A percentile compares a stretch with the other conserved stretches of the same genome.
Conservation (phyloP, 176 grass and related monocot genomes). For the Otatea glauca region DNA sequence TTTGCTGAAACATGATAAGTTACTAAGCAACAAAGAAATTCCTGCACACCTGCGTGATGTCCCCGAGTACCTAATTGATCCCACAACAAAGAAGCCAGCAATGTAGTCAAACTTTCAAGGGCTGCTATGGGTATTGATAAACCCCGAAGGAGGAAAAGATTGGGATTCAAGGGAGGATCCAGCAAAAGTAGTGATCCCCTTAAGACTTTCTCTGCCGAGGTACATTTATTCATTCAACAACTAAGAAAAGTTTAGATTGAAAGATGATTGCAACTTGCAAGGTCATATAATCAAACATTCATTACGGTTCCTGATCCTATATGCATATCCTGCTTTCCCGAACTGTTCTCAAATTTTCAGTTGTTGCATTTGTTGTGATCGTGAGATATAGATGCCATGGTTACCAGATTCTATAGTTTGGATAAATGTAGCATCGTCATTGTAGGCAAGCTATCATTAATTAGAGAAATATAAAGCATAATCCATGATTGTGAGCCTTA, state of each 20-base stretch:
- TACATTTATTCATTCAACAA: constrained; percentile 40
- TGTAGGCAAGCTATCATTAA: neutral
- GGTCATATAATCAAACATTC: neutral
- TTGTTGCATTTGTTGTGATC: constrained; percentile 23
- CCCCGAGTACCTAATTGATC: constrained; percentile 88
- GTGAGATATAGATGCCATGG: neutral
- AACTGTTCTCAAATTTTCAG: neutral
- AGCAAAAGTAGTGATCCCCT: constrained; percentile 86
- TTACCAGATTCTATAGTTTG: constrained; percentile 1
- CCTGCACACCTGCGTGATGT: constrained; percentile 75
- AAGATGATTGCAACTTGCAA: neutral
- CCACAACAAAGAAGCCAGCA: constrained; percentile 85
- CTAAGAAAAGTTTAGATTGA: constrained; percentile 16
- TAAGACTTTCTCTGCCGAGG: constrained; percentile 88
- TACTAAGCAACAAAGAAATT: constrained; percentile 83
- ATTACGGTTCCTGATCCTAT: neutral
- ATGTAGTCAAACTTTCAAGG: constrained; percentile 65
- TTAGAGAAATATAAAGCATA: neutral
- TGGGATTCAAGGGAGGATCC: constrained; percentile 74
- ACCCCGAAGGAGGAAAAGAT: constrained; percentile 53
- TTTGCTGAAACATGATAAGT: constrained; percentile 92
- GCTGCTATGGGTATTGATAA: constrained; percentile 81
- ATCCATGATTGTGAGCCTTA: neutral
- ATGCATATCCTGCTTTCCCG: neutral
- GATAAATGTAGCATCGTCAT: neutral